Percentiles rank a stretch among this genome's conserved stretches.
Evolutionary conservation across 2,329 filamentous ascomycete species (phyloP).

Genomic region (Fusarium irregulare): DNA sequence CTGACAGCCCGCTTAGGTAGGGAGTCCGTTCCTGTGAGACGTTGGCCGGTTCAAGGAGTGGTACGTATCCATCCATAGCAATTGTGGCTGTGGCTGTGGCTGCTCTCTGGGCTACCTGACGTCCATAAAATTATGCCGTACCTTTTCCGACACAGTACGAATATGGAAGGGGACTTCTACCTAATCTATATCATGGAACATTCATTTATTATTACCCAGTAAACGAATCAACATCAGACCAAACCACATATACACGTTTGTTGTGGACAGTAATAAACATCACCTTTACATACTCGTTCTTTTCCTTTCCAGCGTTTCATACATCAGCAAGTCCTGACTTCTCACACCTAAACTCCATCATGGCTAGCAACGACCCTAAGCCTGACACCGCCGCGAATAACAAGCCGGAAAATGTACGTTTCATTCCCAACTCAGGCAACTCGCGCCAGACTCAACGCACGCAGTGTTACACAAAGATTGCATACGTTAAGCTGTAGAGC

Average conservation of each 20-base stretch:
- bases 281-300: background rate
- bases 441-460: background rate
- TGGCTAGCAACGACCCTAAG: slow-evolving; percentile 55
- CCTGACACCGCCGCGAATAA: slow-evolving; percentile 44
- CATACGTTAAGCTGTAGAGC: slow-evolving; percentile 4
- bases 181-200: slow-evolving; percentile 15
- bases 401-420: slow-evolving; percentile 52
- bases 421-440: background rate
- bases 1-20: background rate
- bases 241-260: slow-evolving; percentile 6
- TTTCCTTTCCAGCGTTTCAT: background rate
- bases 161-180: slow-evolving; percentile 25
- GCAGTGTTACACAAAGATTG: slow-evolving; percentile 8
- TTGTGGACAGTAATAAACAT: background rate
- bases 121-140: slow-evolving; percentile 5
- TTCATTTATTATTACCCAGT: slow-evolving; percentile 11
- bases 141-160: slow-evolving; percentile 40
- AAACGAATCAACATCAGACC: slow-evolving; percentile 17
- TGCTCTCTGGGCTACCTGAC: background rate
- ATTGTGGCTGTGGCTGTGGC: slow-evolving; percentile 7
- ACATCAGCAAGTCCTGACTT: background rate
- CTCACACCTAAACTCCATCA: slow-evolving; percentile 34
- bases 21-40: background rate
- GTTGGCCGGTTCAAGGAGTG: background rate
- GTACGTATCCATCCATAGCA: slow-evolving; percentile 37